These are phyloP conservation scores for Gloeopeniophorella convolvens DNA, from an alignment of 768 basidiomycete species.

Conservation along the genomic window DNA sequence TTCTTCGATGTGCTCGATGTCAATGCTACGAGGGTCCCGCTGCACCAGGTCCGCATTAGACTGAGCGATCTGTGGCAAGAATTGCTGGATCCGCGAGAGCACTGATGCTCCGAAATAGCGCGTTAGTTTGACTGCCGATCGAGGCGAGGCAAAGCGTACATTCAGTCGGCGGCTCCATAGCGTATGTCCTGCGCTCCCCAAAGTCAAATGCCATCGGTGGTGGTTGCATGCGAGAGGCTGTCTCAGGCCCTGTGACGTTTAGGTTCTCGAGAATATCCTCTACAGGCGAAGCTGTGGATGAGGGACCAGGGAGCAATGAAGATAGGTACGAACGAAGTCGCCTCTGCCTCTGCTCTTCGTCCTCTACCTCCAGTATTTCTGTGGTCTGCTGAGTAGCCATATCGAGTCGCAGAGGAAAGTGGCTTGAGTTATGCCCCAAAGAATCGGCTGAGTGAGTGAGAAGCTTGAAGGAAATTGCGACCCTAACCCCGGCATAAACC, in stretches of 20 bases:
- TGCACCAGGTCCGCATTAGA: conserved; percentile 51
- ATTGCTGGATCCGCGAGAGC: conserved; percentile 56
- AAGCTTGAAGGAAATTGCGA: too few species aligned
- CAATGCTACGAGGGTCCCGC: conserved; percentile 49
- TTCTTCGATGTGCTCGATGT: conserved; percentile 57
- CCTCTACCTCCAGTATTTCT: conserved; percentile 13
- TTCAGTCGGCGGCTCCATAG: conserved; percentile 21
- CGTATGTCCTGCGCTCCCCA: conserved; percentile 21
- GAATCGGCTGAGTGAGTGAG: too few species aligned
- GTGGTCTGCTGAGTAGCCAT: conserved; percentile 1
- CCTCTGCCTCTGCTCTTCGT: conserved; percentile 12
- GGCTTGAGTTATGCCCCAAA: too few species aligned
- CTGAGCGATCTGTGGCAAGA: conserved; percentile 60
- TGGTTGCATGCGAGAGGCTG: neutral
- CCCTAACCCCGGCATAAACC: too few species aligned
- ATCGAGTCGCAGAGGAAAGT: neutral
- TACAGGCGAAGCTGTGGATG: neutral
- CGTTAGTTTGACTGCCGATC: neutral
- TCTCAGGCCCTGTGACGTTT: neutral
- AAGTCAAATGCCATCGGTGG: conserved; percentile 20
- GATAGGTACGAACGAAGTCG: conserved; percentile 21
- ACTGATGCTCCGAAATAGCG: conserved; percentile 35
- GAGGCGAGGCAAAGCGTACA: conserved; percentile 7
- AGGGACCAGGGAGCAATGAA: neutral
- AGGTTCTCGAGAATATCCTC: conserved; percentile 20